A percentile compares a stretch with the other conserved stretches of the same genome.
These are phyloP conservation scores for Dalbergia cochinchinensis DNA, from an alignment of 306 rosid genomes.

Conservation along the genomic window DNA sequence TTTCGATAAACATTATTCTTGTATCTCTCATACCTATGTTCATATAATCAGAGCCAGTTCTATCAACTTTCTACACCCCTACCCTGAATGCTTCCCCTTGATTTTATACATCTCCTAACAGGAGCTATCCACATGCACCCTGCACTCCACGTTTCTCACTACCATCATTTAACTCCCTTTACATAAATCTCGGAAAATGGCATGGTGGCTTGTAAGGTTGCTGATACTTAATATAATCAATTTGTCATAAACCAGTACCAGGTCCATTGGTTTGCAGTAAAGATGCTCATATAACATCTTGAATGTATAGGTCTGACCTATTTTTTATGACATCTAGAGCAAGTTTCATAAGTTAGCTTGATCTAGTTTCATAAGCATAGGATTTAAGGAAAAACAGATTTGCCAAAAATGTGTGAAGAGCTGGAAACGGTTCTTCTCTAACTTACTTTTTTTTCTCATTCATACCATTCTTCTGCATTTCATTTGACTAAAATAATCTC, in stretches of 20 bases:
- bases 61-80: background rate
- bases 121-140: background rate
- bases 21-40: too few species aligned
- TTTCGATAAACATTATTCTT: too few species aligned
- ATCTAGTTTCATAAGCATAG: background rate
- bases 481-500: background rate
- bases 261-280: background rate
- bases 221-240: background rate
- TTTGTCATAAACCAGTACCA: background rate
- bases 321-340: background rate
- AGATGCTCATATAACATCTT: background rate
- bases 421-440: too few species aligned
- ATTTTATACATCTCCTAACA: background rate
- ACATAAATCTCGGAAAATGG: background rate
- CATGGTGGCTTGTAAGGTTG: background rate
- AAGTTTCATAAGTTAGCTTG: background rate
- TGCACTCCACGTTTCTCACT: too few species aligned
- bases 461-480: background rate
- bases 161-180: background rate
- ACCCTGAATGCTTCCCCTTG: background rate
- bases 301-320: conserved; percentile 9
- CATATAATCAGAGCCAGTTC: too few species aligned
- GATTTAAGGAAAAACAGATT: background rate
- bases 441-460: background rate
- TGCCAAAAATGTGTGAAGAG: too few species aligned